These are phyloP conservation scores for Dactylellina leptospora DNA, from an alignment of 2,329 filamentous ascomycete species.

Conservation along the genomic window DNA sequence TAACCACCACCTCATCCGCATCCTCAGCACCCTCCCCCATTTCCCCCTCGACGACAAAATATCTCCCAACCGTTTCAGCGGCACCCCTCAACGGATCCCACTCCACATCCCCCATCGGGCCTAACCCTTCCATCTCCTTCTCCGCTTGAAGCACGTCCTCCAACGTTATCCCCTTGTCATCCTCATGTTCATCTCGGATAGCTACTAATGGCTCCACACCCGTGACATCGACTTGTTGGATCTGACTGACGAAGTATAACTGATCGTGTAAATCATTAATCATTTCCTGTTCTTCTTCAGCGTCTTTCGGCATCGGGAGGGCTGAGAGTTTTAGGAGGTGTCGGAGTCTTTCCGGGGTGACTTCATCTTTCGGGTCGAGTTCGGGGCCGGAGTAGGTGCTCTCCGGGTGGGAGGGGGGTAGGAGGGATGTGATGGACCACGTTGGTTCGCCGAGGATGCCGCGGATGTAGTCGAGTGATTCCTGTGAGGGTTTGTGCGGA, in stretches of 20 bases:
- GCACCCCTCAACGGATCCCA: slow-evolving; percentile 70
- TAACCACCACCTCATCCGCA: slow-evolving; percentile 32
- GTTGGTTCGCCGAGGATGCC: slow-evolving; percentile 73
- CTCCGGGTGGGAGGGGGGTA: slow-evolving; percentile 54
- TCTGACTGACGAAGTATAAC: slow-evolving; percentile 86
- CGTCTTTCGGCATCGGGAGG: slow-evolving; percentile 74
- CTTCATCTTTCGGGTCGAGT: slow-evolving; percentile 59
- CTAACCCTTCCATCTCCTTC: slow-evolving; percentile 63
- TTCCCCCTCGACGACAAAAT: slow-evolving; percentile 59
- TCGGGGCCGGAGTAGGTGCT: slow-evolving; percentile 57
- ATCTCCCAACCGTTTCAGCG: slow-evolving; percentile 58
- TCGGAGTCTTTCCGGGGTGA: slow-evolving; percentile 75
- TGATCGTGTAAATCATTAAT: slow-evolving; percentile 79
- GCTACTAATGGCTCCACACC: slow-evolving; percentile 77
- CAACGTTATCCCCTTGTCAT: slow-evolving; percentile 69
- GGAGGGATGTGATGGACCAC: slow-evolving; percentile 71
- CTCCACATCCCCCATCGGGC: slow-evolving; percentile 65
- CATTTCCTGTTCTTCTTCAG: slow-evolving; percentile 74
- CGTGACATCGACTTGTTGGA: slow-evolving; percentile 79
- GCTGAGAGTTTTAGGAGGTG: slow-evolving; percentile 91
- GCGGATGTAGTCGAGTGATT: slow-evolving; percentile 36
- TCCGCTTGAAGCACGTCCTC: slow-evolving; percentile 69
- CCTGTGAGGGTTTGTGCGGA: slow-evolving; percentile 22
- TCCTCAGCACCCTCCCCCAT: slow-evolving; percentile 47
- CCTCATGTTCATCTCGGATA: slow-evolving; percentile 81